Conservation (phyloP, 805 yeast genomes). For the Candida corydali region DNA sequence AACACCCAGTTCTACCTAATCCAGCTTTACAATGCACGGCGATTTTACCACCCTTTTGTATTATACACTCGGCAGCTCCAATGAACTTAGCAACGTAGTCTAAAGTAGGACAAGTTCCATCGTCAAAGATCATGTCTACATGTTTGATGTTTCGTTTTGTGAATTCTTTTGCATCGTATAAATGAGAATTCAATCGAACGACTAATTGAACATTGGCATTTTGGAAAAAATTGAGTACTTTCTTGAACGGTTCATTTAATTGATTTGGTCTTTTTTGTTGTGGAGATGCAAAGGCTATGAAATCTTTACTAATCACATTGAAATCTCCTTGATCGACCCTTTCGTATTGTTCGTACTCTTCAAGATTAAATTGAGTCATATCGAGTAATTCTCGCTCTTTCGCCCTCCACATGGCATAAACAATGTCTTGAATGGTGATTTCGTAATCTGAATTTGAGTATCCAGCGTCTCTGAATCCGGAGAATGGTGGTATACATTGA, state of each 20-base stretch:
- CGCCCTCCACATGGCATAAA: constrained; percentile 97
- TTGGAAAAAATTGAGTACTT: constrained; percentile 75
- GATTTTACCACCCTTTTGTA: constrained; percentile 81
- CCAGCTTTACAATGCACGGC: constrained; percentile 99
- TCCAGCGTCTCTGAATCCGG: constrained; percentile 96
- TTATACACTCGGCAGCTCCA: constrained; percentile 91
- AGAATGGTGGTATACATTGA: constrained; percentile 88
- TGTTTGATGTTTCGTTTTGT: constrained; percentile 81
- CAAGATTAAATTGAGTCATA: constrained; percentile 79
- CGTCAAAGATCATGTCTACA: constrained; percentile 94
- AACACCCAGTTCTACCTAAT: constrained; percentile 94
- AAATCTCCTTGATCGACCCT: constrained; percentile 97
- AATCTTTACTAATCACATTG: constrained; percentile 85
- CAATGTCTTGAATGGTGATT: constrained; percentile 89
- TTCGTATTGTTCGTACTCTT: constrained; percentile 92
- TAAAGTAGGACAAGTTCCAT: constrained; percentile 96
- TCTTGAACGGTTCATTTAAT: constrained; percentile 71
- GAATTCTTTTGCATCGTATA: constrained; percentile 83
- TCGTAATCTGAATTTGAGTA: constrained; percentile 94
- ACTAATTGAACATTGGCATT: constrained; percentile 78
- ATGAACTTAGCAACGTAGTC: constrained; percentile 88
- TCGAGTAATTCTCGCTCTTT: constrained; percentile 88
- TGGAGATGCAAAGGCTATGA: constrained; percentile 97
- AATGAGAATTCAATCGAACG: constrained; percentile 86
- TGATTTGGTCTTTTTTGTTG: constrained; percentile 53